Evolutionary conservation across 2,329 filamentous ascomycete genomes (phyloP).

Genomic region (Neofusicoccum sp.): DNA sequence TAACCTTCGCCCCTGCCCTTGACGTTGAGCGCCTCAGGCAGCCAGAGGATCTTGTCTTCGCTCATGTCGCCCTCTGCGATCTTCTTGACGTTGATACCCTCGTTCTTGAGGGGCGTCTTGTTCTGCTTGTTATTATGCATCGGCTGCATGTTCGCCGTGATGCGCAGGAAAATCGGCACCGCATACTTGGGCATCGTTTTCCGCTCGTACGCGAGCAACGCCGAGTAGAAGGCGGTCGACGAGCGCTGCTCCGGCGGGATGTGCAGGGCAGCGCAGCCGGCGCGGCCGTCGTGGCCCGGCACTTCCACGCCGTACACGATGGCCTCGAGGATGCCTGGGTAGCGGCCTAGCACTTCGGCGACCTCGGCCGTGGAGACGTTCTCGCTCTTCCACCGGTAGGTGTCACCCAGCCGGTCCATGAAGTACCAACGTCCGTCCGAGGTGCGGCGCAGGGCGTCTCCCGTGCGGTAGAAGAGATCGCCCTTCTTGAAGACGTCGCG

Average conservation of each 20-base stretch:
- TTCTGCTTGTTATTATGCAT: constrained; percentile 81
- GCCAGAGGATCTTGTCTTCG: constrained; percentile 29
- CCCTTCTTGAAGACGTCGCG: constrained; percentile 48
- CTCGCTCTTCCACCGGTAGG: constrained; percentile 51
- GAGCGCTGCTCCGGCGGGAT: neutral
- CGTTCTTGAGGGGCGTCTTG: constrained; percentile 66
- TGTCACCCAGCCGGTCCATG: constrained; percentile 49
- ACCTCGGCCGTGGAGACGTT: constrained; percentile 52
- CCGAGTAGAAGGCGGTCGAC: neutral
- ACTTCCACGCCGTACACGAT: constrained; percentile 51
- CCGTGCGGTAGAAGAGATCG: constrained; percentile 49
- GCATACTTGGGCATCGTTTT: constrained; percentile 68
- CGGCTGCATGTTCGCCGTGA: constrained; percentile 58
- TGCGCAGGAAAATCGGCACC: constrained; percentile 69
- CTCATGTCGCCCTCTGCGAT: constrained; percentile 42
- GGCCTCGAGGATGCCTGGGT: constrained; percentile 45
- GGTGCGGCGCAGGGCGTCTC: constrained; percentile 48
- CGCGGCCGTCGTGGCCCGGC: constrained; percentile 54
- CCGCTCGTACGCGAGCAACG: constrained; percentile 45
- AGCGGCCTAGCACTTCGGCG: constrained; percentile 45
- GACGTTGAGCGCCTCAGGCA: constrained; percentile 28
- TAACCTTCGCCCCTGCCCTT: neutral
- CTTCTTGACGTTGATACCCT: constrained; percentile 62
- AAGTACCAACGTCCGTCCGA: constrained; percentile 50
- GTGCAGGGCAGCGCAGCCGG: constrained; percentile 50